These are phyloP conservation scores for Phylloporus sp. DNA, from an alignment of 1,284 basidiomycete species.

Conservation along the genomic window DNA sequence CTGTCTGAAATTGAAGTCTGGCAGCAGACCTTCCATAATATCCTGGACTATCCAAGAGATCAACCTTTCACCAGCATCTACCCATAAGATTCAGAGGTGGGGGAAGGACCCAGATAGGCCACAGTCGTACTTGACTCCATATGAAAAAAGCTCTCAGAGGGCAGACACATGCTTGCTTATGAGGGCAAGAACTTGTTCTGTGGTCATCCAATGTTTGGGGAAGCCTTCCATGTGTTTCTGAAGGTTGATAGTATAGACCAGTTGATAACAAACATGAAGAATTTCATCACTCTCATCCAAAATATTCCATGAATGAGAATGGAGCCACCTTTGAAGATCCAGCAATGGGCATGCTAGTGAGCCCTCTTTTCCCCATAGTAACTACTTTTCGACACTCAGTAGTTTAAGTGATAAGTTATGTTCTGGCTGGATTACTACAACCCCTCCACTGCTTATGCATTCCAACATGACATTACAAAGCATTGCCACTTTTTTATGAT, in stretches of 20 bases:
- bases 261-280: slow-evolving; percentile 35
- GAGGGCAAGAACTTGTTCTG: not conserved
- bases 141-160: slow-evolving; percentile 21
- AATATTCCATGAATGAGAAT: slow-evolving; percentile 45
- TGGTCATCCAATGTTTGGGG: slow-evolving; percentile 49
- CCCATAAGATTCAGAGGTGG: slow-evolving; percentile 38
- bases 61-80: slow-evolving; percentile 28
- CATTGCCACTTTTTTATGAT: slow-evolving; percentile 20
- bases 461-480: slow-evolving; percentile 36
- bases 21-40: slow-evolving; percentile 21
- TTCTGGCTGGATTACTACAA: slow-evolving; percentile 55
- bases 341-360: slow-evolving; percentile 20
- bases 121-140: slow-evolving; percentile 15
- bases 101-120: slow-evolving; percentile 34
- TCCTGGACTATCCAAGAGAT: slow-evolving; percentile 29
- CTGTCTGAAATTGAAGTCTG: slow-evolving; percentile 25
- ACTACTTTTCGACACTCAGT: slow-evolving; percentile 44
- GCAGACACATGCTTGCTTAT: slow-evolving; percentile 9
- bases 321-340: slow-evolving; percentile 41
- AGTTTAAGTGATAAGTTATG: slow-evolving; percentile 56
- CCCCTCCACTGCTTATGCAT: slow-evolving; percentile 44
- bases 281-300: slow-evolving; percentile 61
- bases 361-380: slow-evolving; percentile 2
- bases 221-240: slow-evolving; percentile 18
- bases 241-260: not conserved